Conservation (phyloP, 345 rosid genomes). For the Iberis pinnata region DNA sequence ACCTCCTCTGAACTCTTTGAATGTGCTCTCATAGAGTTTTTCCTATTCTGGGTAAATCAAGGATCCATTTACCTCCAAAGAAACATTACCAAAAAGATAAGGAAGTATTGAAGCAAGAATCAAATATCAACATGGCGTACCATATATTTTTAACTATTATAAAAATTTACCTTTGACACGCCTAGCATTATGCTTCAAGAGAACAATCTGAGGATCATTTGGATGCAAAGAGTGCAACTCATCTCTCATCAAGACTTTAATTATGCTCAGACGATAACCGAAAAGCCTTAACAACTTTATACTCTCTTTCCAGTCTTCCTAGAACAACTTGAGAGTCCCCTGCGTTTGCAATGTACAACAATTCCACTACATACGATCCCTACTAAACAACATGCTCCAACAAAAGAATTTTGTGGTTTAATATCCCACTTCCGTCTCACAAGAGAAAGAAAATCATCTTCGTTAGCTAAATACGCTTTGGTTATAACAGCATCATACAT, state of each 20-base stretch:
- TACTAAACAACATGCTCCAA: slow-evolving; percentile 55
- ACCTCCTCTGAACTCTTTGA: too few species aligned
- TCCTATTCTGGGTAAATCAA: too few species aligned
- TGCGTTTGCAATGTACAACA: slow-evolving; percentile 46
- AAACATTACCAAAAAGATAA: too few species aligned
- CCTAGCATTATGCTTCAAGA: slow-evolving; percentile 50
- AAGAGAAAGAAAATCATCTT: slow-evolving; percentile 33
- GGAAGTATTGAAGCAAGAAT: too few species aligned
- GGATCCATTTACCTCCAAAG: too few species aligned
- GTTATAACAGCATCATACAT: slow-evolving; percentile 65
- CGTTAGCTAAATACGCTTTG: slow-evolving; percentile 32
- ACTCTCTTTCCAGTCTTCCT: slow-evolving; percentile 39
- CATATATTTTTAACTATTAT: too few species aligned
- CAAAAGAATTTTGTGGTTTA: slow-evolving; percentile 54
- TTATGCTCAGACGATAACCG: slow-evolving; percentile 50
- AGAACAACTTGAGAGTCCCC: slow-evolving; percentile 55
- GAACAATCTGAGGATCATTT: slow-evolving; percentile 52
- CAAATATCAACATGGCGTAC: too few species aligned
- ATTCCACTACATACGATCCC: slow-evolving; percentile 47
- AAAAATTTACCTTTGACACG: slow-evolving; percentile 58
- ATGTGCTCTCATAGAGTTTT: too few species aligned
- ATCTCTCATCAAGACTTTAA: slow-evolving; percentile 49
- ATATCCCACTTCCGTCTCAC: slow-evolving; percentile 33
- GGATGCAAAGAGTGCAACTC: slow-evolving; percentile 50
- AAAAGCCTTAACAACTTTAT: slow-evolving; percentile 40